Base-by-base conservation (phyloP, 2,329 filamentous ascomycete species). In the Pseudocercospora fijiensis region DNA sequence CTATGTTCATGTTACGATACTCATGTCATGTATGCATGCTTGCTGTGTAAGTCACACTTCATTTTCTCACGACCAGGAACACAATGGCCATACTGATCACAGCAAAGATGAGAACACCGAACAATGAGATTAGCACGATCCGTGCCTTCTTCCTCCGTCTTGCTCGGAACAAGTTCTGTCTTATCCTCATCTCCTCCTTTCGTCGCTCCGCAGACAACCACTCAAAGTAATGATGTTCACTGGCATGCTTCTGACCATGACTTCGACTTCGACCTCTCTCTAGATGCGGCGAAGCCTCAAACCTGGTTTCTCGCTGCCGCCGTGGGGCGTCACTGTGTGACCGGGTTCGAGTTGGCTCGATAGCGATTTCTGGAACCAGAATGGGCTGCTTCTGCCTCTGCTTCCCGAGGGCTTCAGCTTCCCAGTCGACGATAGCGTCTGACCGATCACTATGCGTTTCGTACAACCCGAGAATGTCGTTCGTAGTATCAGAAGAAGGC, bases 161-260 rank as follows among this genome's bases (percentile, higher is more conserved):
- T 4, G 51, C 51, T 9, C 6, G 18, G 4, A 16, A 11, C 22
- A 53, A 18, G 16, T 26, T 30, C n/a, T 26, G 20, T n/a, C 26
- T 26, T 27, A 53, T 53, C 51, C 51, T 26, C 51, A 53, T 27
- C 26, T 53, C 51, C 26, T 53, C 51, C 51, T 53, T 53, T 13
- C 51, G 22, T 13, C 51, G 22, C 51, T 53, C 51, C 4, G 51
- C 51, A 3, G 22, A 24, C 22, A 53, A 3, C 51, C 51, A 53
- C 8, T 30, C 51, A 26, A 53, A 24, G 16, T 53, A 30, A 53
- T 53, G 26, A 0, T 30, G 22, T 18, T 18, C 51, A 2, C 26
- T 28, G 11, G 16, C 27, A 4, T 53, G 22, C 26, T 53, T 53
- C 20, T 30, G 51, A 30, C 51, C 28, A 11, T 30, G 51, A 30